Percentiles rank a stretch among this genome's conserved stretches.
Evolutionary conservation across 2,329 filamentous ascomycete species (phyloP).

Genomic region (Verticillium dahliae): DNA sequence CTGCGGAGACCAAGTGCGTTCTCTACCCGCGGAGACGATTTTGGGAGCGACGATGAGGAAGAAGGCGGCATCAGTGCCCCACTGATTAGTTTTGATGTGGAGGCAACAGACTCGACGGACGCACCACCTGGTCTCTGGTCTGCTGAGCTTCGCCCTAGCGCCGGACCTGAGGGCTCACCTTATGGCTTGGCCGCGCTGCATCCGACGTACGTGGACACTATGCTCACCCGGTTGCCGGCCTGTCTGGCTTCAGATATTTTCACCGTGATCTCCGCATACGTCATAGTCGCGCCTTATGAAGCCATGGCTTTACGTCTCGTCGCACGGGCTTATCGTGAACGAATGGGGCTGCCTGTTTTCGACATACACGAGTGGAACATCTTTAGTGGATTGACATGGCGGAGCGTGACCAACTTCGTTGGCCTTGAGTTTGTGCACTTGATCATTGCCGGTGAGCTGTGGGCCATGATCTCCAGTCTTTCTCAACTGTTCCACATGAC

Average conservation of each 20-base stretch:
- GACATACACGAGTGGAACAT: conserved; percentile 32
- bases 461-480: conserved; percentile 32
- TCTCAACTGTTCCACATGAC: conserved; percentile 32
- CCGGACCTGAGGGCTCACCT: conserved; percentile 21
- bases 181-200: conserved; percentile 17
- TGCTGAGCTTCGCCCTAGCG: conserved; percentile 49
- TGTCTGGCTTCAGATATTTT: conserved; percentile 40
- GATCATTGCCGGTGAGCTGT: conserved; percentile 35
- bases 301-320: conserved; percentile 36
- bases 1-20: conserved; percentile 37
- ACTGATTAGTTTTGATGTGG: conserved; percentile 55
- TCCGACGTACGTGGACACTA: conserved; percentile 36
- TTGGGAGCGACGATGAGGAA: conserved; percentile 50
- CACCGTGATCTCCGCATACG: conserved; percentile 31
- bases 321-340: conserved; percentile 33
- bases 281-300: conserved; percentile 40
- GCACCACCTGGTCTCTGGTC: conserved; percentile 49
- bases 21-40: conserved; percentile 43
- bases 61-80: conserved; percentile 48
- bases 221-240: conserved; percentile 44
- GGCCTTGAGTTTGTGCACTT: conserved; percentile 38
- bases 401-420: conserved; percentile 36
- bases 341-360: conserved; percentile 27
- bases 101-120: conserved; percentile 46
- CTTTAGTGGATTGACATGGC: conserved; percentile 29